Conservation (phyloP, 768 basidiomycete genomes). For the Termitomyces sp. region DNA sequence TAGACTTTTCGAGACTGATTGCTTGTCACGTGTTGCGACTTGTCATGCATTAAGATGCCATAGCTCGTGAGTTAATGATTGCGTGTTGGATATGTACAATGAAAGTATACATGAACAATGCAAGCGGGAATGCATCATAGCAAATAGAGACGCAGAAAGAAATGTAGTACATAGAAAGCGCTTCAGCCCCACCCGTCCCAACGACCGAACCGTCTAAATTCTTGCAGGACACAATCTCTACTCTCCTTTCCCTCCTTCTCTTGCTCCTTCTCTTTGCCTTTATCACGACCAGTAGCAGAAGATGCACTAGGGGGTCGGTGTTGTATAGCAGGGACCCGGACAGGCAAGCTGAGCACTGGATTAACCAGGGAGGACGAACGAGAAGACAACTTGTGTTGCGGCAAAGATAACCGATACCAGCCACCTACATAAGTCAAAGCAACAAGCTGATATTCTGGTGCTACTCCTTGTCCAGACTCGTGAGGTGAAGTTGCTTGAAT, state of each 20-base stretch:
- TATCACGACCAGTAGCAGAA: constrained; percentile 46
- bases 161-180: not conserved
- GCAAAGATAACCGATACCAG: constrained; percentile 83
- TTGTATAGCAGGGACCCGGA: constrained; percentile 33
- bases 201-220: constrained; percentile 77
- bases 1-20: not conserved
- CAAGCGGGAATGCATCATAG: constrained; percentile 5
- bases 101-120: constrained; percentile 3
- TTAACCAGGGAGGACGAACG: constrained; percentile 9
- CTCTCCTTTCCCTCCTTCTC: constrained; percentile 56
- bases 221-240: constrained; percentile 62
- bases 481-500: constrained; percentile 47
- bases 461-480: constrained; percentile 16
- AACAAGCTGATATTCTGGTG: constrained; percentile 68
- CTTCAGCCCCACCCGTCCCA: constrained; percentile 85
- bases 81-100: constrained; percentile 5
- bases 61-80: too few relatives aligned
- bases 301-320: constrained; percentile 51
- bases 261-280: constrained; percentile 56
- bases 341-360: constrained; percentile 33
- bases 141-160: not conserved
- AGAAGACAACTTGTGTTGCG: constrained; percentile 22
- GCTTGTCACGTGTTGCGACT: constrained; percentile 10
- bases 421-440: constrained; percentile 87
- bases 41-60: too few relatives aligned